Evolutionary conservation across 2,329 filamentous ascomycete species (phyloP), one percentile per base, ranked within the genome.

Genomic region (Thielaviopsis populi): DNA sequence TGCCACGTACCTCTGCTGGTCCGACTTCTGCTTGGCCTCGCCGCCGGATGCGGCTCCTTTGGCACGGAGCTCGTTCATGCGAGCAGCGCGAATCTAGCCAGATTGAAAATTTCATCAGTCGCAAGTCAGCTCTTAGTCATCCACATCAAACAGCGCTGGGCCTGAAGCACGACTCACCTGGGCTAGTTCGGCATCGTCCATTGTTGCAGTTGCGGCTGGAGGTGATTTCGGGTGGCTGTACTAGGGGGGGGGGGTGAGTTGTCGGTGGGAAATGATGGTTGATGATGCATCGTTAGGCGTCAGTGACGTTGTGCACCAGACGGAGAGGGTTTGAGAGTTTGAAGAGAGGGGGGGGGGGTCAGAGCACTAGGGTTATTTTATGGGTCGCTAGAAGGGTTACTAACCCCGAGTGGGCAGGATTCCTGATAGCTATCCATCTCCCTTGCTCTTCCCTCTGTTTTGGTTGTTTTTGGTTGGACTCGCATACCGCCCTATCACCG

Each of bases 51-150:
- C 80, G 66, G 78, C 79, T 68, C 80, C 76, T 75, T 88, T 79
- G 70, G 91, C 82, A 75, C 95, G 94, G 69, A 97, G 86, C 78
- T 99, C 91, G 75, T 92, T 89, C 63, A 96, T 85, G 67, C 94
- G 90, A 71, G 92, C 92, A 75, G 89, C 88, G 73, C 92, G 82
- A 73, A 97, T 96, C 87, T 96, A 71, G 33, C 33, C 41, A 27
- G 22, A 22, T n/a, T 13, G 4, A 8, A 61, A 24, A 11, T 19
- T 60, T 58, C 15, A 46, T 62, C 17, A 10, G n/a, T 10, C 4
- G 15, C 8, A 19, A 58, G 15, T 30, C 8, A 19, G 22, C 56
- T 27, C 24, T 8, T 33, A 17, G 15, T 19, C 27, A 40, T 42
- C 17, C 43, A 41, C 10, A 42, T 15, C 27, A 15, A 59, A 30